Base-by-base conservation (phyloP, 116 monocot species). In the Iris pallida region DNA sequence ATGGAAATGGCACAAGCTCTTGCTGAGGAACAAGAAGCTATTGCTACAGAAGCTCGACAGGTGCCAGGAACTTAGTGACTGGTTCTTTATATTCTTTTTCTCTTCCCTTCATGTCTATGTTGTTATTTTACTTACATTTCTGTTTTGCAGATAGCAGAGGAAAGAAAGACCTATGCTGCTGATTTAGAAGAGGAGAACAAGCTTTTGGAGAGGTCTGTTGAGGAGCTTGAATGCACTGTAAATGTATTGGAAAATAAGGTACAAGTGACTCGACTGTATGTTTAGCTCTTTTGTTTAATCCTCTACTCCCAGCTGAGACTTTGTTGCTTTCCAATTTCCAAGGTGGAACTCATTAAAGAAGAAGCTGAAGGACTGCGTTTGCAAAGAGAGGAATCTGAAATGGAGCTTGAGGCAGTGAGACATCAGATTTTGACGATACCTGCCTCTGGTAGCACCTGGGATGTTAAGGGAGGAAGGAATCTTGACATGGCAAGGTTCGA, bases 231-330 rank as follows among this genome's bases (percentile, higher is more conserved):
- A 71, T 75, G 69, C 61, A 97, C 93, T 46, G 69, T 97, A 45
- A 78, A 79, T 81, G 85, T 90, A 66, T 72, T 97, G 72, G 90
- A 97, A 80, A 87, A 80, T 63, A 87, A 92, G 87, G 97, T 97
- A 47, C n/a, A 44, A 10, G 30, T 30, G 41, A 53, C 48, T 41
- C 17, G 17, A 7, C 20, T 1, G 16, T 12, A 20, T 51, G 16
- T 16, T 49, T 52, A 61, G 64, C 54, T 57, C 15, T 8, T 4
- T 47, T 62, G 44, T 58, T 53, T 55, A 72, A 11, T 55, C 20
- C 20, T 17, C 16, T 72, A 20, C 47, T 65, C 51, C 52, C 43
- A 55, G 63, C 49, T 64, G 45, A 68, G 11, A 52, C 47, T 74
- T 44, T 70, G 30, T 30, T 30, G 30, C 1, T 7, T 45, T 68